A percentile compares a stretch with the other conserved stretches of the same genome.
Conservation (phyloP, 2,329 filamentous ascomycete species). For the Beauveria australis region DNA sequence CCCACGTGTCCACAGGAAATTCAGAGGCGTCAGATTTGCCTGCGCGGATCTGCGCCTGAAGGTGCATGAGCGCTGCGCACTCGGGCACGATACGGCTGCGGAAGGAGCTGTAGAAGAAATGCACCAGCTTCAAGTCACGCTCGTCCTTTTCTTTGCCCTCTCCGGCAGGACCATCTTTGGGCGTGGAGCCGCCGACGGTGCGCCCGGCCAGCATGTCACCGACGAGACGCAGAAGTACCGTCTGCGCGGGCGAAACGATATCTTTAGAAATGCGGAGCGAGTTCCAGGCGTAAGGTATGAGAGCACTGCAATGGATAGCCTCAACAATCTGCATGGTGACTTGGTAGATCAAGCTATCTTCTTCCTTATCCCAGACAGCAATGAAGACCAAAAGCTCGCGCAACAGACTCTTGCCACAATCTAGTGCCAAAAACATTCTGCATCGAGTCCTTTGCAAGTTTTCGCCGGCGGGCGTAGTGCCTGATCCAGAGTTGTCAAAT, state of each 20-base stretch:
- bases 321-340: slow-evolving; percentile 95
- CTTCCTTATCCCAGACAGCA: slow-evolving; percentile 90
- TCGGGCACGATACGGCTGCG: slow-evolving; percentile 88
- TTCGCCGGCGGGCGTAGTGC: slow-evolving; percentile 57
- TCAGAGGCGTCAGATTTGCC: slow-evolving; percentile 70
- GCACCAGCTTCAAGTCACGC: slow-evolving; percentile 57
- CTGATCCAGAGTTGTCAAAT: slow-evolving; percentile 69
- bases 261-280: slow-evolving; percentile 88
- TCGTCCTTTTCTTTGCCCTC: slow-evolving; percentile 43
- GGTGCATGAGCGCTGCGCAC: slow-evolving; percentile 86
- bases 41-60: slow-evolving; percentile 82
- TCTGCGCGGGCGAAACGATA: slow-evolving; percentile 91
- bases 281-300: slow-evolving; percentile 89
- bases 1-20: slow-evolving; percentile 92
- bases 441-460: slow-evolving; percentile 88
- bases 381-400: slow-evolving; percentile 92
- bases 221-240: slow-evolving; percentile 81
- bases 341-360: slow-evolving; percentile 91
- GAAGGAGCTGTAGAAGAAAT: slow-evolving; percentile 90
- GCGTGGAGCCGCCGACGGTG: slow-evolving; percentile 33
- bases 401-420: slow-evolving; percentile 82
- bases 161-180: slow-evolving; percentile 29
- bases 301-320: slow-evolving; percentile 77
- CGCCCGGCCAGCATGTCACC: slow-evolving; percentile 73
- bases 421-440: slow-evolving; percentile 79